Evolutionary conservation across 1,139 yeast genomes (phyloP).

Genomic region (Waltiozyma sp.): DNA sequence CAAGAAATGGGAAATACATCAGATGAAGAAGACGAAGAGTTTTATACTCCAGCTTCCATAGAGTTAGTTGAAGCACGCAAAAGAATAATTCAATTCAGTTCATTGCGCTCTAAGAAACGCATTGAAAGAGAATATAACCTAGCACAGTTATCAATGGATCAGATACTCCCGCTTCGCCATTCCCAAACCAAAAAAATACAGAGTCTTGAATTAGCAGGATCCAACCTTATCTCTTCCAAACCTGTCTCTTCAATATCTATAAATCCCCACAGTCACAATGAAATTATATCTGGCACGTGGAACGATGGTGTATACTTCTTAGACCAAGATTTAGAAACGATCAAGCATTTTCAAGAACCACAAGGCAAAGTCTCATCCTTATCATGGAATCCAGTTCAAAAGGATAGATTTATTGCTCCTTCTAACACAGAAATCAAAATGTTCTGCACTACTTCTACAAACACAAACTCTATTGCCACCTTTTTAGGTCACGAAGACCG

Average conservation of each 20-base stretch:
- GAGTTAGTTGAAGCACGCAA: slow-evolving; percentile 46
- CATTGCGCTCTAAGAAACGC: slow-evolving; percentile 34
- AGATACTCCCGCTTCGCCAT: slow-evolving; percentile 37
- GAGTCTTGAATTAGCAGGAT: slow-evolving; percentile 42
- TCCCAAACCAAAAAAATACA: slow-evolving; percentile 27
- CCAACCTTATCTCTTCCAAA: slow-evolving; percentile 59
- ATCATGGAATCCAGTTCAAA: slow-evolving; percentile 42
- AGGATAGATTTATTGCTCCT: slow-evolving; percentile 16
- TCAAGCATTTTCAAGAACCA: slow-evolving; percentile 26
- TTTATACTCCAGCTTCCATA: slow-evolving; percentile 68
- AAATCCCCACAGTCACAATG: slow-evolving; percentile 23
- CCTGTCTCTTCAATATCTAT: slow-evolving; percentile 55
- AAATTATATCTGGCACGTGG: slow-evolving; percentile 74
- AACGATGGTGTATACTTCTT: slow-evolving; percentile 57
- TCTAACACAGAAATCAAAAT: not conserved
- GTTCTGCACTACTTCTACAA: slow-evolving; percentile 34
- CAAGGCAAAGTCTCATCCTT: slow-evolving; percentile 60
- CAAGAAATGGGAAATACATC: slow-evolving; percentile 21
- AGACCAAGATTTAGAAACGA: slow-evolving; percentile 27
- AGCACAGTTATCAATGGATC: slow-evolving; percentile 14
- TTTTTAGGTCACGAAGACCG: slow-evolving; percentile 37
- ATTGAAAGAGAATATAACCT: slow-evolving; percentile 22
- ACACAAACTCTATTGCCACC: slow-evolving; percentile 32
- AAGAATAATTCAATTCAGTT: slow-evolving; percentile 39
- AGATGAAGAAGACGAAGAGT: slow-evolving; percentile 57